Percentiles rank a stretch among this genome's conserved stretches.
Conservation (phyloP, 2,329 filamentous ascomycete species). For the Xylariales sp. region DNA sequence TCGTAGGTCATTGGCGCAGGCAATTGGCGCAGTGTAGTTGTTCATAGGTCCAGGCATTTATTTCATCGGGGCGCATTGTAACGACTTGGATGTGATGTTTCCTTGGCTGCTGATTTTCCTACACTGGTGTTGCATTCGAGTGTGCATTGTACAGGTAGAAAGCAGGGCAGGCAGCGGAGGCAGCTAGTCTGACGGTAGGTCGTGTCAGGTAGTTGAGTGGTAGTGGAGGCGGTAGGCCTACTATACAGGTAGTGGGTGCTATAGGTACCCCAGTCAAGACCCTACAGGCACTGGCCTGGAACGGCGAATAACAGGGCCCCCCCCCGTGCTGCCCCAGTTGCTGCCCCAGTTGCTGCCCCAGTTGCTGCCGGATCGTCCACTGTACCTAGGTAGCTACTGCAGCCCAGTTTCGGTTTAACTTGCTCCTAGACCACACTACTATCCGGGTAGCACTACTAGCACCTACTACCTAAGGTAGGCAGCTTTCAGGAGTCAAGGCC, state of each 20-base stretch:
- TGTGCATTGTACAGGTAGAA: too few species aligned
- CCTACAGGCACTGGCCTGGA: background rate
- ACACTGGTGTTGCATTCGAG: background rate
- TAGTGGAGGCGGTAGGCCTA: too few species aligned
- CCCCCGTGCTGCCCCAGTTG: too few species aligned
- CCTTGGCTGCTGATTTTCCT: background rate
- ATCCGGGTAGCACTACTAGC: too few species aligned
- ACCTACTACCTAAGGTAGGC: too few species aligned
- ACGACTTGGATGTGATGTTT: background rate
- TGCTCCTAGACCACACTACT: constrained; percentile 5
- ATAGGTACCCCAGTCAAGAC: too few species aligned
- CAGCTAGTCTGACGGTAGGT: background rate
- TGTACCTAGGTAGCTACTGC: background rate
- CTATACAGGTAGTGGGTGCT: background rate
- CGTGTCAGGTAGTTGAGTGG: background rate
- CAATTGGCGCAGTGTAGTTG: too few species aligned
- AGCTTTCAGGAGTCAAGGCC: constrained; percentile 3
- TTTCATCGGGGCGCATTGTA: background rate
- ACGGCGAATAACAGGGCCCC: background rate
- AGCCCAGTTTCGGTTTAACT: constrained; percentile 31
- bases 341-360: too few species aligned
- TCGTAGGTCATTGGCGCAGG: too few species aligned
- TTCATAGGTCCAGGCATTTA: too few species aligned
- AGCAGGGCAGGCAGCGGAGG: too few species aligned
- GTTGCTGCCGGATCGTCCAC: too few species aligned